Percentiles rank a stretch among this genome's conserved stretches.
Evolutionary conservation across 2,329 filamentous ascomycete genomes (phyloP).

Genomic region (Exophiala xenobiotica): DNA sequence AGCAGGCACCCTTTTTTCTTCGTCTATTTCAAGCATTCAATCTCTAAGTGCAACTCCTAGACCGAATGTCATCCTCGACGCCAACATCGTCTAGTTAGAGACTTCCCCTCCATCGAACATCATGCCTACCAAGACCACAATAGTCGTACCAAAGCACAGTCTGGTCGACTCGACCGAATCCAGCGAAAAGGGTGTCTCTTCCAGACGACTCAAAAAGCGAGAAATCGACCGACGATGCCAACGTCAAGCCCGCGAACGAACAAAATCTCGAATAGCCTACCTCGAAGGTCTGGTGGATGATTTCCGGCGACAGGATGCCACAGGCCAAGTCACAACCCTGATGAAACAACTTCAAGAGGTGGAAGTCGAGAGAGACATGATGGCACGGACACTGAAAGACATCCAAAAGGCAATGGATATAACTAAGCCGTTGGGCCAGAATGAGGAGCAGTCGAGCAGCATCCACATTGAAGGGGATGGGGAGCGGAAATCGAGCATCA

Average conservation of each 20-base stretch:
- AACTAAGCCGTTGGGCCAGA: slow-evolving; percentile 7
- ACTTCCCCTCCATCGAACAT: too few relatives aligned
- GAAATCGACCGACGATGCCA: slow-evolving; percentile 31
- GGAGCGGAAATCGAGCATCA: slow-evolving; percentile 11
- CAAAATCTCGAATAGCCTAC: slow-evolving; percentile 30
- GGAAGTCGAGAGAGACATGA: slow-evolving; percentile 26
- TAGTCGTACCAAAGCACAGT: background rate
- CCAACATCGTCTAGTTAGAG: too few relatives aligned
- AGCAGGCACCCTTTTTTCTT: too few relatives aligned
- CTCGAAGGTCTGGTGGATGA: slow-evolving; percentile 30
- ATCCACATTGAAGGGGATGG: background rate
- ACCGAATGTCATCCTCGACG: too few relatives aligned
- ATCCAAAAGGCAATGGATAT: slow-evolving; percentile 28
- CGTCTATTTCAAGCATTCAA: too few relatives aligned
- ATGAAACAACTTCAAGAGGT: slow-evolving; percentile 29
- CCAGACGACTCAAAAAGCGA: slow-evolving; percentile 30
- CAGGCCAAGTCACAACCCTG: slow-evolving; percentile 26
- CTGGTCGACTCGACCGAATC: slow-evolving; percentile 8
- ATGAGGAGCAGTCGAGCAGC: slow-evolving; percentile 8
- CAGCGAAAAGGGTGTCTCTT: slow-evolving; percentile 21
- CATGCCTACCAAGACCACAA: slow-evolving; percentile 12
- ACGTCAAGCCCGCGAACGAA: slow-evolving; percentile 31
- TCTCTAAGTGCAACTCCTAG: too few relatives aligned
- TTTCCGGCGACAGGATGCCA: slow-evolving; percentile 26
- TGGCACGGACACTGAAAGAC: slow-evolving; percentile 28